phyloP scores from a whole-genome alignment of 2,329 filamentous ascomycete species.

The Chaetomiaceae sp. region DNA sequence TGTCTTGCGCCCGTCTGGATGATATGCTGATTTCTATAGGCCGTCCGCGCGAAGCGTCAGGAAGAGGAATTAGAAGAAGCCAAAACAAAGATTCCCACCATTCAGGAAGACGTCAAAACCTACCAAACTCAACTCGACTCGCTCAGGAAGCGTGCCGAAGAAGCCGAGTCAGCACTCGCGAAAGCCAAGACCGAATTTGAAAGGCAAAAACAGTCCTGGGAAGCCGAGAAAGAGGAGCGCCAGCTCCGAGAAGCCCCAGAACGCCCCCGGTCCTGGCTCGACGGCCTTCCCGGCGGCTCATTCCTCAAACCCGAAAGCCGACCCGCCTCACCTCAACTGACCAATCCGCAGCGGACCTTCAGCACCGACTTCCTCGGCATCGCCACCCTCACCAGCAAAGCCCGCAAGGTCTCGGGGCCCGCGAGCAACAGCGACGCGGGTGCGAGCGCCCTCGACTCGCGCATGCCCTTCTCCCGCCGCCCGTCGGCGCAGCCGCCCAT shows the following conservation, averaged over 20 bases:
- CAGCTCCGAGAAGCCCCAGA: slow-evolving; percentile 34
- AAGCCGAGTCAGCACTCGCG: slow-evolving; percentile 60
- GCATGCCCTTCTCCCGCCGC: slow-evolving; percentile 42
- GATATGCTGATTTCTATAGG: slow-evolving; percentile 43
- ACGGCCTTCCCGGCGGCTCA: slow-evolving; percentile 41
- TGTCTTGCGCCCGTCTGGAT: background rate
- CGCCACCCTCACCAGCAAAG: slow-evolving; percentile 38
- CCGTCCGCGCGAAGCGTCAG: slow-evolving; percentile 57
- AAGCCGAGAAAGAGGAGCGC: slow-evolving; percentile 39
- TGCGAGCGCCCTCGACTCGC: slow-evolving; percentile 35
- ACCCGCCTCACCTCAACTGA: slow-evolving; percentile 52
- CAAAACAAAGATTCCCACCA: slow-evolving; percentile 57
- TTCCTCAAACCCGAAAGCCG: slow-evolving; percentile 45
- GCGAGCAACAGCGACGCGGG: slow-evolving; percentile 45
- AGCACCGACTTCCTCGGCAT: slow-evolving; percentile 52
- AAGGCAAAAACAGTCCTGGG: slow-evolving; percentile 41
- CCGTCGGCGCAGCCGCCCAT: slow-evolving; percentile 46
- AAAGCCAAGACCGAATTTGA: slow-evolving; percentile 50
- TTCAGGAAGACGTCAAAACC: slow-evolving; percentile 59
- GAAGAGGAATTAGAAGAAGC: slow-evolving; percentile 80
- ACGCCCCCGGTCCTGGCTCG: slow-evolving; percentile 47
- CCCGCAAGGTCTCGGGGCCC: slow-evolving; percentile 46
- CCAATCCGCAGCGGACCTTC: slow-evolving; percentile 46
- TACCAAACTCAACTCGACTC: slow-evolving; percentile 57
- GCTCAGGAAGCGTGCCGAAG: slow-evolving; percentile 61